A percentile compares a stretch with the other conserved stretches of the same genome.
These are phyloP conservation scores for Gnaphalium uliginosum DNA, from an alignment of 129 eudicot species.

Conservation along the genomic window DNA sequence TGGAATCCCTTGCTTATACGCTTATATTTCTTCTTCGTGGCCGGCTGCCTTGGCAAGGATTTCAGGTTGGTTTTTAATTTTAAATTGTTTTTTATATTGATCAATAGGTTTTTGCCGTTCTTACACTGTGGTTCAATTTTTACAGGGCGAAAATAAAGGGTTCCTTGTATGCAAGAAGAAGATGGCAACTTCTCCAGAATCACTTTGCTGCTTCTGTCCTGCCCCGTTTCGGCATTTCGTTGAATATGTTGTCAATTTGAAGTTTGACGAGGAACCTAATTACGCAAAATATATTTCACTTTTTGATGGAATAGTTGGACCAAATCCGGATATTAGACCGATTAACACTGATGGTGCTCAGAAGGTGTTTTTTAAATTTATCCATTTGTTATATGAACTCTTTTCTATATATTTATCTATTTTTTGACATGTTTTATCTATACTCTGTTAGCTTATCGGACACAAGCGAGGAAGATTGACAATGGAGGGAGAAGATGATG, in stretches of 20 bases:
- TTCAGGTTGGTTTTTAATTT: conserved; percentile 51
- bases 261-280: conserved; percentile 79
- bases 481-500: conserved; percentile 73
- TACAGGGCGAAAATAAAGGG: conserved; percentile 85
- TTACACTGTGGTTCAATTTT: conserved; percentile 10
- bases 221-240: conserved; percentile 73
- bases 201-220: conserved; percentile 76
- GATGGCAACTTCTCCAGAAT: conserved; percentile 92
- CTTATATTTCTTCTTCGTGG: conserved; percentile 87
- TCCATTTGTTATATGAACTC: not conserved
- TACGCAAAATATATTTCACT: conserved; percentile 81
- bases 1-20: conserved; percentile 93
- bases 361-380: conserved; percentile 46
- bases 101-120: conserved; percentile 12
- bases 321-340: conserved; percentile 85
- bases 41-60: conserved; percentile 92
- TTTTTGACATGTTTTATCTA: conserved; percentile 9
- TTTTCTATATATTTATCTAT: not conserved
- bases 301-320: conserved; percentile 90
- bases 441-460: conserved; percentile 61
- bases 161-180: conserved; percentile 92
- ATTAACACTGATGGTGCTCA: conserved; percentile 84
- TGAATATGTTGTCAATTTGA: conserved; percentile 75
- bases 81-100: not conserved
- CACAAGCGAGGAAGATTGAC: conserved; percentile 74